Base-by-base conservation (phyloP, 306 rosid species). In the Citrullus amarus region DNA sequence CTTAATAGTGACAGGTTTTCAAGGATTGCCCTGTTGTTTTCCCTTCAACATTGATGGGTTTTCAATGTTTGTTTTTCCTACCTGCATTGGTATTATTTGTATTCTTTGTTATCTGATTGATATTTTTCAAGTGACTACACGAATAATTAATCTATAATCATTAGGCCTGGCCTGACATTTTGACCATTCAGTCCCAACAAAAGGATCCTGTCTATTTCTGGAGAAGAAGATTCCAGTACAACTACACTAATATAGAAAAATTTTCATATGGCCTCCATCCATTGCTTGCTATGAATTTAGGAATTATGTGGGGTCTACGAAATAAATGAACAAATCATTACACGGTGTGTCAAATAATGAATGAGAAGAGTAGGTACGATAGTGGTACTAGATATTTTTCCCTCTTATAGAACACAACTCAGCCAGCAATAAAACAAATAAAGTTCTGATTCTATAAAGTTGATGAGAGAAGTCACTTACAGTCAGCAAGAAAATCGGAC, bases 401-500 rank as follows among this genome's bases (percentile, higher is more conserved):
- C 15, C 51, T 46, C 5, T 3, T 61, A 13, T 14, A 25, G 3
- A 32, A 9, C 67, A 61, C 41, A 30, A 28, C 41, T 13, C 39
- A 59, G 17, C 7, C 9, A 25, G 3, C 41, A 61, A 65, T 50
- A 11, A n/a, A 63, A 14, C 8, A 67, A 68, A 78, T 57, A 67
- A 22, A 43, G 55, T 55, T 44, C 9, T 8, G 0, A 32, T 79
- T 41, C 54, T 32, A 70, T 25, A 54, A 71, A 69, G 76, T 76
- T 63, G 36, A 75, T 9, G 39, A 60, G 74, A 75, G 79, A 56
- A 32, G 44, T 69, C 65, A 89, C 97, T 86, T 86, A 91, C 96
- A 80, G 79, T 91, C 98, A 22, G 91, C 81, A 81, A 91, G 91
- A 81, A 87, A 93, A 82, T 90, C 92, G 4, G 93, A 53, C 82